Base-by-base conservation (phyloP, 352 stramenopile species). In the Pythium dissimile region DNA sequence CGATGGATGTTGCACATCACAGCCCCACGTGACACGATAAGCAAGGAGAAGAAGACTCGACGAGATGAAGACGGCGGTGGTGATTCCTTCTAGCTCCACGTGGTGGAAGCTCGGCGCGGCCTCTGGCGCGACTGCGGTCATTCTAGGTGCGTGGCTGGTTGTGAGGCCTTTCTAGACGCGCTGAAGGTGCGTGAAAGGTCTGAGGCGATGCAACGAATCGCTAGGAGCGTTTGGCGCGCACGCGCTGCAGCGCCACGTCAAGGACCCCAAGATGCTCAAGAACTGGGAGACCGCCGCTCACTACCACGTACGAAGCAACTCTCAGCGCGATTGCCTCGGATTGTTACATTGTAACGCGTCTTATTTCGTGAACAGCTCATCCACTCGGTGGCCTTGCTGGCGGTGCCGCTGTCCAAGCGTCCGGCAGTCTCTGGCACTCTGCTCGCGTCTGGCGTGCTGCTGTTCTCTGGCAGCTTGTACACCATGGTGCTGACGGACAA, bases 391-490 rank as follows among this genome's bases (percentile, higher is more conserved):
- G 84, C 77, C 53, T 59, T 94, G 13, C 68, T 94, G 7, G 82
- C 74, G 13, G 77, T 71, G 53, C 84, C 84, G 26, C 64, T 94
- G 32, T 73, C 75, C 30, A 77, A 72, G 57, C 80, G 80, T 10
- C 84, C 84, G 34, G 69, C 54, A 2, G 54, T 92, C 47, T 75
- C 74, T 0, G 84, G 84, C 6, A 67, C 69, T 1, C 64, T 94
- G 34, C 64, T 94, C 21, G 64, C 74, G 23, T 77, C 73, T 15
- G 84, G 84, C 20, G 79, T 78, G 24, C 34, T 92, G 26, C 52
- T 94, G 24, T 94, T 94, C 65, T 92, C 84, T 0, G 84, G 84
- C 7, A 91, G 80, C 50, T 59, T 94, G 21, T 94, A 94, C 58
- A 64, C 68, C 8, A 83, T 94, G 68, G 81, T 86, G 38, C 74